Base-by-base conservation (phyloP, 2,329 filamentous ascomycete genomes). In the Davidsoniella neocaledoniae region DNA sequence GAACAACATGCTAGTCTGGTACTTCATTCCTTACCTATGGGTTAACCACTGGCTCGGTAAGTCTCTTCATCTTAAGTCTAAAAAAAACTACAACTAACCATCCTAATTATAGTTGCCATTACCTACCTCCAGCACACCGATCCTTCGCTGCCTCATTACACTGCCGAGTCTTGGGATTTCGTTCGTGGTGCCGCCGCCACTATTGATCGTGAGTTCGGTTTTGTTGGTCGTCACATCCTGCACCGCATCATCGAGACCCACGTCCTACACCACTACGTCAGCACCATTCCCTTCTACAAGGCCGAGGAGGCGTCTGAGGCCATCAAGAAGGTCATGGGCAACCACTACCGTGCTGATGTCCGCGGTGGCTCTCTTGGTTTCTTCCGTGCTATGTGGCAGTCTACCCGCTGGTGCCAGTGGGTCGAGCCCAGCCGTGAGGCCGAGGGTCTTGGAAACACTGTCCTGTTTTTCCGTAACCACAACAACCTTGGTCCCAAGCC, bases 1-100 rank as follows among this genome's bases (percentile, higher is more conserved):
- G 72, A 64, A 71, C 62, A 96, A 95, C 72, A 72, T 96, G 64
- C 69, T 84, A 53, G 83, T 98, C 55, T 96, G 91, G 90, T 98
- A 98, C 70, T 79, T 88, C 61, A 62, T 93, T 53, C 91, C 91
- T 37, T 98, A 96, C 66, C 73, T 95, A 54, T 95, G 90, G 90
- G 88, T 95, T 51, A 94, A 96, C 77, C 87, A 95, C 77, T 96
- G 90, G 90, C 83, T 96, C 51, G 85, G 86, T 91, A 79, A 74
- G 84, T 75, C 47, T 23, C 12, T 9, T 19, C 16, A 41, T 5
- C 7, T 23, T 25, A 16, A 47, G 16, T 16, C 16, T 2, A 8
- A 41, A 38, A 26, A 8, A 9, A 38, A 7, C 7, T 25, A 26
- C 6, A 40, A 12, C 19, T 7, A 29, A 14, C 42, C 19, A 21